Base-by-base conservation (phyloP, 352 stramenopile species). In the Globisporangium nunn region DNA sequence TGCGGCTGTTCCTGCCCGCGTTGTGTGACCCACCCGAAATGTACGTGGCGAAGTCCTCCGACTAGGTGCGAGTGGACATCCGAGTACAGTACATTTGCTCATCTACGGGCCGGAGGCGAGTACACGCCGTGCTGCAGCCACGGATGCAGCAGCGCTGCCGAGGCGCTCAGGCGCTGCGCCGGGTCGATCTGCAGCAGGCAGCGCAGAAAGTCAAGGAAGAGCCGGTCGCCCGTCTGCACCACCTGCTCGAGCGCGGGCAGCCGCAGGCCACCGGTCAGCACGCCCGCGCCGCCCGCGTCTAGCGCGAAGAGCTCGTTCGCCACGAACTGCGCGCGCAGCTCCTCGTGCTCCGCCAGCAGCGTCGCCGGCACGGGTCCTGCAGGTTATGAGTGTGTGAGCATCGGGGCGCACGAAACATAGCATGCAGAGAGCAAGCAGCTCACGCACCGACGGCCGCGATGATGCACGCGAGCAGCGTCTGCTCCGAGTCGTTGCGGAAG, bases 381-480 rank as follows among this genome's bases (percentile, higher is more conserved):
- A n/a, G n/a, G n/a, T n/a, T n/a, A n/a, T 11, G 6, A 53, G 30
- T 54, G 8, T 44, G n/a, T n/a, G n/a, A n/a, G n/a, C n/a, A n/a
- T n/a, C n/a, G n/a, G n/a, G n/a, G n/a, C n/a, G n/a, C n/a, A n/a
- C n/a, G n/a, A n/a, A n/a, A n/a, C n/a, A n/a, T n/a, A 37, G 33
- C 6, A 10, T 51, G 30, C 17, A 59, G 29, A 1, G 1, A 40
- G 35, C 35, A 10, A n/a, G 35, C 7, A 11, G 35, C 6, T 4
- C 35, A 64, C 78, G 47, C 46, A 87, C 83, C 81, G 37, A 91
- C 74, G 44, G 78, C 81, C 31, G 72, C 72, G 29, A 91, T 66
- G 62, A 98, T 98, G 40, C 89, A 75, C 63, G 92, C 94, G 37
- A 99, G 76, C 61, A 99, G 92, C 10, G 87, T 92, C 52, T 96